Base-by-base conservation (phyloP, 2,329 filamentous ascomycete genomes). In the Alternaria ventricosa region DNA sequence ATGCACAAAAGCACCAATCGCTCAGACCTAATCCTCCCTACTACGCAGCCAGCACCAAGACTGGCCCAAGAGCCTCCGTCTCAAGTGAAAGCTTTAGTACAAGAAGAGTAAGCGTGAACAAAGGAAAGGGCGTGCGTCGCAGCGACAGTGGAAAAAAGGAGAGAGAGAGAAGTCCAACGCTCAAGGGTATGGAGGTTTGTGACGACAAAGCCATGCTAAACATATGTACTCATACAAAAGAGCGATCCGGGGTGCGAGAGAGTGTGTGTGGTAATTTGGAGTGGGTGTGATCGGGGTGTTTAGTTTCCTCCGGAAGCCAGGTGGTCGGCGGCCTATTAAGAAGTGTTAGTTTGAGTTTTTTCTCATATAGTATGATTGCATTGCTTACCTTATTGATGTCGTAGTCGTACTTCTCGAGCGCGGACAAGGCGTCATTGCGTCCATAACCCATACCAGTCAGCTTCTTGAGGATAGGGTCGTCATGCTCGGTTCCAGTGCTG, bases 331-430 rank as follows among this genome's bases (percentile, higher is more conserved):
- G 78, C 78, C 78, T 79, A 56, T 46, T 51, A 5, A 11, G 22
- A 58, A 13, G 57, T 41, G 63, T 78, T 67, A 78, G 73, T 63
- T 36, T 45, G 54, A 36, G 33, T 25, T 11, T 22, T 20, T 41
- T 30, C 25, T 2, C 1, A 6, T 10, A 22, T 20, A 5, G 33
- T n/a, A 9, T 45, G 10, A 15, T 6, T 22, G n/a, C 25, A 15
- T 54, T 66, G 63, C 72, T 65, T 82, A 97, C 95, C 88, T 92
- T 93, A 81, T 97, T 94, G 78, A 97, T 87, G 79, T 97, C 96
- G 82, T 98, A 97, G 82, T 98, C 94, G 78, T 92, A 97, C 80
- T 95, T 94, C 84, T 98, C 95, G 77, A 98, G 82, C 23, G 96
- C 95, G 54, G 85, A 85, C 36, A 97, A 82, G 15, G 93, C 92